phyloP scores from a whole-genome alignment of 169 alveolate species.

The Eimeria maxima region DNA sequence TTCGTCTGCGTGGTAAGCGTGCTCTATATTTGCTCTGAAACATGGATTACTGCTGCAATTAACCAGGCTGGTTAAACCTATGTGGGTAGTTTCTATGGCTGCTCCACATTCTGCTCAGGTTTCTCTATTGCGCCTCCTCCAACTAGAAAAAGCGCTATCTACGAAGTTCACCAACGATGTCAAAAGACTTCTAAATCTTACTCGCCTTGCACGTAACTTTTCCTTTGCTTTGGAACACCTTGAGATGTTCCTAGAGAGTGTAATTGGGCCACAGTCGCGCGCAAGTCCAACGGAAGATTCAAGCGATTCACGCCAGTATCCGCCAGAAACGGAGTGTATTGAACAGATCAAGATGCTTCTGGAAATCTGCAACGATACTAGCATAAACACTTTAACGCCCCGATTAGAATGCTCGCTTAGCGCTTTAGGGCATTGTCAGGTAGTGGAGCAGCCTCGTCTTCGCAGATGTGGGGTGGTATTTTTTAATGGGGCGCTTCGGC shows the following conservation, averaged over 20 bases:
- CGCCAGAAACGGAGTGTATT: background rate
- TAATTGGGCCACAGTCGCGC: slow-evolving; percentile 5
- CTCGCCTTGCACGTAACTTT: slow-evolving; percentile 15
- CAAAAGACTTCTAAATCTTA: background rate
- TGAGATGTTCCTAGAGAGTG: background rate
- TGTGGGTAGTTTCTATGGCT: background rate
- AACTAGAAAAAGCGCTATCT: background rate
- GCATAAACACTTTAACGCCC: background rate
- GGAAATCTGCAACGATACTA: background rate
- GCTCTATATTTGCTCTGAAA: background rate
- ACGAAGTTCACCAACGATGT: background rate
- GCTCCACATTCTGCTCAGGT: background rate
- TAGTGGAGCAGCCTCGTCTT: background rate
- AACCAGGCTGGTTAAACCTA: background rate
- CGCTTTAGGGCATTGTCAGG: background rate
- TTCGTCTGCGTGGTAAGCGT: slow-evolving; percentile 4
- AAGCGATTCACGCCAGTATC: background rate
- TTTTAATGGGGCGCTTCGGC: slow-evolving; percentile 5
- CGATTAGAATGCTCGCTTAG: background rate
- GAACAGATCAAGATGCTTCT: background rate
- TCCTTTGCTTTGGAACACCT: slow-evolving; percentile 10
- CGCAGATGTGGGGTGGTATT: background rate
- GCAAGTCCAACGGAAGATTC: background rate
- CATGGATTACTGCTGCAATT: background rate
- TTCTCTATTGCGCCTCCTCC: background rate